Base-by-base conservation (phyloP, 2,329 filamentous ascomycete genomes). In the Fonsecaea erecta region DNA sequence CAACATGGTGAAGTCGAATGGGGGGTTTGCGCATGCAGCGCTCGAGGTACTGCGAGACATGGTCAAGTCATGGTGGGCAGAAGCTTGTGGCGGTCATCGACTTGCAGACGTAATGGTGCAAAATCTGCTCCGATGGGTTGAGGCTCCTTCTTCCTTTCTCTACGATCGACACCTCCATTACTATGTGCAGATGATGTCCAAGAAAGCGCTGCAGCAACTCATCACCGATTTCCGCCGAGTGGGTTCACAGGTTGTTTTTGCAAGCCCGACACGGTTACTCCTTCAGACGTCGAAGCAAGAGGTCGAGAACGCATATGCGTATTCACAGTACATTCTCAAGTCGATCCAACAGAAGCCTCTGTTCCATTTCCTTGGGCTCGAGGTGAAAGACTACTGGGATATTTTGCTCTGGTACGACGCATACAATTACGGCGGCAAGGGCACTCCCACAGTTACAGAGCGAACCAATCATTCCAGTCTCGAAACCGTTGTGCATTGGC, bases 381-480 rank as follows among this genome's bases (percentile, higher is more conserved):
- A 97, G 72, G 95, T 99, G 77, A 97, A 94, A 71, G 95, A 99
- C 76, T 99, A 97, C 78, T 99, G 95, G 95, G 95, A 99, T 77
- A 98, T 97, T 73, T 87, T 99, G 0, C 88, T 97, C 3, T 99
- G 95, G 95, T 98, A 98, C 71, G 95, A 99, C 72, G 92, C 97
- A 78, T 97, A 94, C 83, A 99, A 99, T 81, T 98, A 98, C 73
- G 96, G 95, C 62, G 95, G 95, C 66, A 96, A 96, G 74, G 95
- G 91, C 3, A 97, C 92, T 71, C 87, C 89, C 56, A 87, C 95
- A 73, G 91, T 97, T 2, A 84, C 90, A 7, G 88, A 88, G 71
- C 83, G 83, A 9, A 73, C 71, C 26, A 92, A 94, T 72, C 87
- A 90, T 52, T 93, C 97, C 75, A 84, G 86, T 2, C 84, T 98